Evolutionary conservation across 2,329 filamentous ascomycete genomes (phyloP).

Genomic region (Fonsecaea erecta): DNA sequence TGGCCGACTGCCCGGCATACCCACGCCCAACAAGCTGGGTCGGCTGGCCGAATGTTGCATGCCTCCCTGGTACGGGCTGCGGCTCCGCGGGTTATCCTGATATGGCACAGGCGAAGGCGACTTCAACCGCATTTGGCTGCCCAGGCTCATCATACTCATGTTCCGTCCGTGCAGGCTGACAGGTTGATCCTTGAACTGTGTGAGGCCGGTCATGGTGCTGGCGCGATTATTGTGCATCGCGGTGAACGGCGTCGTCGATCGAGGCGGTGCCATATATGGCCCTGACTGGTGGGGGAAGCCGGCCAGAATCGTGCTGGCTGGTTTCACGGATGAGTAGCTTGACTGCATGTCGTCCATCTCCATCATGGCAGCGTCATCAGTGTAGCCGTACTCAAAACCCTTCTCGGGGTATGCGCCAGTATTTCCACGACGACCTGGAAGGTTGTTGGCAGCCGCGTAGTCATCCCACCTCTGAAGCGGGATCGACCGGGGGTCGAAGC

Average conservation of each 20-base stretch:
- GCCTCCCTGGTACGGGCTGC: constrained; percentile 41
- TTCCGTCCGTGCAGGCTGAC: constrained; percentile 53
- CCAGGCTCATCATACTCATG: constrained; percentile 65
- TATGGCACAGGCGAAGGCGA: constrained; percentile 43
- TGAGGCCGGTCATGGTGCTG: constrained; percentile 70
- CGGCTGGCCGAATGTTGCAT: constrained; percentile 47
- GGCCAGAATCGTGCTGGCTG: constrained; percentile 82
- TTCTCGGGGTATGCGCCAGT: constrained; percentile 42
- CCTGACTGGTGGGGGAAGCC: constrained; percentile 71
- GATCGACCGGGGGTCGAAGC: constrained; percentile 88
- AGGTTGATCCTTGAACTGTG: constrained; percentile 67
- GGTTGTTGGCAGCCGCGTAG: constrained; percentile 82
- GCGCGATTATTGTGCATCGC: constrained; percentile 60
- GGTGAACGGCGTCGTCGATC: constrained; percentile 69
- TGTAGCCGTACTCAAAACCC: constrained; percentile 71
- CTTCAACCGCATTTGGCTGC: constrained; percentile 42
- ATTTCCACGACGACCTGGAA: constrained; percentile 85
- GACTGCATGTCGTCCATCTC: constrained; percentile 99
- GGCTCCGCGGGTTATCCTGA: constrained; percentile 46
- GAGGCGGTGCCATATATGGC: constrained; percentile 76
- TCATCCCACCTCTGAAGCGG: constrained; percentile 97
- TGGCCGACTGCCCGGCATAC: constrained; percentile 54
- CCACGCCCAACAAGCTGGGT: constrained; percentile 50
- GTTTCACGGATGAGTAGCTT: constrained; percentile 88
- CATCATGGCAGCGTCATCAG: constrained; percentile 69